Percentiles rank a stretch among this genome's conserved stretches.
Conservation (phyloP, 73 alveolate genomes). For the Tetrahymena thermophila region DNA sequence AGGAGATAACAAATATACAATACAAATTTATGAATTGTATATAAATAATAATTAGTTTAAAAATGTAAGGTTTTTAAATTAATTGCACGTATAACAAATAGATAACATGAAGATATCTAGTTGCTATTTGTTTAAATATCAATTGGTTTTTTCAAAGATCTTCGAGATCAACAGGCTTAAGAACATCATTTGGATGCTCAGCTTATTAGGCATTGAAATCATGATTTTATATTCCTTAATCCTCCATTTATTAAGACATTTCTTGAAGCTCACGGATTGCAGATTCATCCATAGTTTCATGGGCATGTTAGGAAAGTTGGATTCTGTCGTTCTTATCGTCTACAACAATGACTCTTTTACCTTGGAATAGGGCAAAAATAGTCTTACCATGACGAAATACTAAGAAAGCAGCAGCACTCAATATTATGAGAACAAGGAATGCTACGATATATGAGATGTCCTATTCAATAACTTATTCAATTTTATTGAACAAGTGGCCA, state of each 20-base stretch:
- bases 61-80: neutral
- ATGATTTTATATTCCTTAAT: neutral
- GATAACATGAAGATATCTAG: neutral
- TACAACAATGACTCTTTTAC: neutral
- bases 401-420: neutral
- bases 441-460: neutral
- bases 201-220: neutral
- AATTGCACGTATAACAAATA: neutral
- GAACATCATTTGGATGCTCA: neutral
- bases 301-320: neutral
- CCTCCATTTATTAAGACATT: neutral
- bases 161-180: neutral
- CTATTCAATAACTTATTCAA: neutral
- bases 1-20: neutral
- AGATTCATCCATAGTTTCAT: neutral
- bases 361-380: neutral
- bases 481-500: neutral
- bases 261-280: neutral
- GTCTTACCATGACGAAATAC: neutral
- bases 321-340: neutral
- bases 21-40: neutral
- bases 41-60: neutral
- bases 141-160: neutral
- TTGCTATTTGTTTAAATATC: neutral
- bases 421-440: neutral